A percentile compares a stretch with the other conserved stretches of the same genome.
These are phyloP conservation scores for Botryotinia globosa DNA, from an alignment of 2,329 filamentous ascomycete species.

Conservation along the genomic window DNA sequence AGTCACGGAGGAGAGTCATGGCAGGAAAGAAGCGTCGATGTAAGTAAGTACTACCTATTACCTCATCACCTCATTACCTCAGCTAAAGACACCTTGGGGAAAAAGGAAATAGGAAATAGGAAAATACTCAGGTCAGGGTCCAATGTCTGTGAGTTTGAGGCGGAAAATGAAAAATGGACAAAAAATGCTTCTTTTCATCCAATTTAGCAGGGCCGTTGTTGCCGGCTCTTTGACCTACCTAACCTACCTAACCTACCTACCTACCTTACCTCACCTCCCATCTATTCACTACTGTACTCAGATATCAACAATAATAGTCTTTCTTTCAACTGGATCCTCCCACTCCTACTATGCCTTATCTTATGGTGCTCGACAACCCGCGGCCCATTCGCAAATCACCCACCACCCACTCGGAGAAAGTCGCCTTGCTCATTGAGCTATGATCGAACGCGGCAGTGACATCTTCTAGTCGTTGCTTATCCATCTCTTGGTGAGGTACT, in stretches of 20 bases:
- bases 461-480: background rate
- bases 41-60: too few species aligned
- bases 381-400: background rate
- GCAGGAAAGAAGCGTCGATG: background rate
- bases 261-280: background rate
- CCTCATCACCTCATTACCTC: too few species aligned
- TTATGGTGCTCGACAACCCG: background rate
- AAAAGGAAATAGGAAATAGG: background rate
- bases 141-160: background rate
- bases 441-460: background rate
- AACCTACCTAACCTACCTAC: background rate
- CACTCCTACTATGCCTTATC: background rate
- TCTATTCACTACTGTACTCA: background rate
- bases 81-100: background rate
- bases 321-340: background rate
- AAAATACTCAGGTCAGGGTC: background rate
- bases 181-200: background rate
- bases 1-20: background rate
- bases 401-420: background rate
- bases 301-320: background rate
- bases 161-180: background rate
- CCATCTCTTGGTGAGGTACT: background rate
- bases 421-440: background rate
- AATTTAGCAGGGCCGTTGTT: slow-evolving; percentile 1
- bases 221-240: background rate